Evolutionary conservation across 768 basidiomycete genomes (phyloP), one percentile per base, ranked within the genome.

Genomic region (Agrocybe praecox): DNA sequence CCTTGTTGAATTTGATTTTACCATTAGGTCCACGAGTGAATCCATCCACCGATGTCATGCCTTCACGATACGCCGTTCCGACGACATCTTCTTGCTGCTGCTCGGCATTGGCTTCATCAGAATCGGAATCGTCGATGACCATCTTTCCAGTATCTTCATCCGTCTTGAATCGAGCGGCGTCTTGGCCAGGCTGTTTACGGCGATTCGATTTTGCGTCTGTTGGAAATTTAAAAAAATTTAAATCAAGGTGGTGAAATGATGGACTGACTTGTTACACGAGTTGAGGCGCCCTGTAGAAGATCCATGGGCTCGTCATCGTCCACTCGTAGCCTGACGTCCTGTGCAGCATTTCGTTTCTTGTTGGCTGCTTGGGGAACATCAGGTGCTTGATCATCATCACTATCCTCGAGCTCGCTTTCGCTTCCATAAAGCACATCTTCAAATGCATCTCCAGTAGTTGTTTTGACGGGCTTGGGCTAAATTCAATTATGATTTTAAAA

Each of bases 381-480:
- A 33, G 68, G 61, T 14, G 72, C 65, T 50, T 75, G 79, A 52
- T 90, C 86, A 44, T 85, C 83, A 42, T 89, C 88, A 59, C 82
- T 85, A 59, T 88, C 85, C 2, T 87, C 89, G 29, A 89, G 72
- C 66, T 98, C 96, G 62, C 92, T 94, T 67, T 98, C 97, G 67
- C 94, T 96, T 42, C 95, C 96, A 69, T 98, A 98, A 23, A 99
- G 77, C 0, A 98, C 93, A 67, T 99, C 96, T 69, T 99, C 96
- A 61, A 98, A 99, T 0, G 96, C 95, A 68, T 95, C 90, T 15
- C 94, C 92, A 33, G 84, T 79, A 6, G 78, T 77, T 17, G 77
- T 77, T 67, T 86, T 86, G 17, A 67, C 66, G 24, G 72, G 73
- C 46, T 75, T 75, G 48, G 63, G 72, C 85, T 85, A 60, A 14